Percentiles rank a stretch among this genome's conserved stretches.
These are phyloP conservation scores for Handroanthus guayacan DNA, from an alignment of 257 asterid species.

Conservation along the genomic window DNA sequence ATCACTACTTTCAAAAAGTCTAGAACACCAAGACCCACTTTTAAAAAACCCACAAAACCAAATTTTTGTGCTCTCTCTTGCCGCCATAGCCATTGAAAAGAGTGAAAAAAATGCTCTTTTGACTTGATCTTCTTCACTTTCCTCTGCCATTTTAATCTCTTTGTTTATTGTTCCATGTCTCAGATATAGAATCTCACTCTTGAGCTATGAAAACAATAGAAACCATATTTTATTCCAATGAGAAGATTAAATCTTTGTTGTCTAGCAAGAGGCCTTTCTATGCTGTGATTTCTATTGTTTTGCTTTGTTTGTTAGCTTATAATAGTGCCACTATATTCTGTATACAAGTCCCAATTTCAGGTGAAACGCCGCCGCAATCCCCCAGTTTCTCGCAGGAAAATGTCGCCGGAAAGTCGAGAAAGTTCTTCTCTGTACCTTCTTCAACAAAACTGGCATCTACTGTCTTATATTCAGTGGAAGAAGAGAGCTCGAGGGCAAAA, in stretches of 20 bases:
- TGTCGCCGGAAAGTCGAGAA: conserved; percentile 63
- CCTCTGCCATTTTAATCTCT: background rate
- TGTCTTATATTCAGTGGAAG: conserved; percentile 41
- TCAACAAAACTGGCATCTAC: conserved; percentile 40
- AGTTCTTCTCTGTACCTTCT: conserved; percentile 48
- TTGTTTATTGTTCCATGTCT: conserved; percentile 13
- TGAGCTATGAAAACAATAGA: conserved; percentile 40
- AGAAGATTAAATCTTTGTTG: conserved; percentile 23
- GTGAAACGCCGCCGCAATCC: conserved; percentile 47
- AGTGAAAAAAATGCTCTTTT: background rate
- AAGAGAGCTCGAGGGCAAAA: conserved; percentile 42
- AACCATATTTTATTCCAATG: conserved; percentile 41
- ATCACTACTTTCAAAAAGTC: conserved; percentile 21
- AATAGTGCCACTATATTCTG: conserved; percentile 66
- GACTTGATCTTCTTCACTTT: background rate
- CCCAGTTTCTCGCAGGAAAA: conserved; percentile 51
- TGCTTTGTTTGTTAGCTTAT: conserved; percentile 67
- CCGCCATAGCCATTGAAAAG: conserved; percentile 30
- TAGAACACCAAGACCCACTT: background rate
- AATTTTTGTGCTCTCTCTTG: conserved; percentile 35
- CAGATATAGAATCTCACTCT: background rate
- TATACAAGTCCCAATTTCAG: conserved; percentile 58
- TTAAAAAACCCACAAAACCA: conserved; percentile 17
- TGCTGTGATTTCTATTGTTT: conserved; percentile 58
- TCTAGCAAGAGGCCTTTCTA: conserved; percentile 57